Base-by-base conservation (phyloP, 441 rosid genomes). In the Bruguiera hainesii region DNA sequence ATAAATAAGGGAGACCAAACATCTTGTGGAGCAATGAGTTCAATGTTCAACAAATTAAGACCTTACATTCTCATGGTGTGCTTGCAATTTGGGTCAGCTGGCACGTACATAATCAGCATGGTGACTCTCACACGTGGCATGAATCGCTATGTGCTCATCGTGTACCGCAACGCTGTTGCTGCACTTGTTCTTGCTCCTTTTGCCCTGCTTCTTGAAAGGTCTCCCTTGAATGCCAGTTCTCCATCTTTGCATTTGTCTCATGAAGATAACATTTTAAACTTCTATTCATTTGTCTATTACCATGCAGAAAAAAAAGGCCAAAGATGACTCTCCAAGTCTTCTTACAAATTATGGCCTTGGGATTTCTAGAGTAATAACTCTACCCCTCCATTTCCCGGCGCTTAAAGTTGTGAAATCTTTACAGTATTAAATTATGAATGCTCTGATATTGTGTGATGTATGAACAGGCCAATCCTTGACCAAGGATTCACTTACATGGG, bases 181-280 rank as follows among this genome's bases (percentile, higher is more conserved):
- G 81, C 95, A 23, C 76, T 89, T 31, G 73, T 76, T n/a, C 83
- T 92, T 31, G 85, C 91, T 19, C 93, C 96, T 60, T 85, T 92
- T 35, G 96, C 96, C 15, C 70, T 89, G 13, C 10, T 88, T 75
- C 64, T 92, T 4, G 98, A 89, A 75, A 84, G 93, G 97, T 89
- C 28, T 42, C 48, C 48, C 18, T 13, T 13, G 48, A 42, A 42
- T 13, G 18, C 18, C 48, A 11, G 48, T 11, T 42, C 48, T 42
- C 48, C 48, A 42, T 2, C 13, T 42, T 42, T 42, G 48, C 13
- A 42, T 42, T 42, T 11, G 48, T 42, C 48, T 42, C 48, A 13
- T 13, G 48, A 42, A 37, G 15, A 37, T 11, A 2, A 9, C 46
- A 2, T 37, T 37, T 37, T 35, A 7, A 35, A 37, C 48, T 11